These are phyloP conservation scores for Apiospora phragmitis DNA, from an alignment of 2,329 filamentous ascomycete genomes.

Conservation along the genomic window DNA sequence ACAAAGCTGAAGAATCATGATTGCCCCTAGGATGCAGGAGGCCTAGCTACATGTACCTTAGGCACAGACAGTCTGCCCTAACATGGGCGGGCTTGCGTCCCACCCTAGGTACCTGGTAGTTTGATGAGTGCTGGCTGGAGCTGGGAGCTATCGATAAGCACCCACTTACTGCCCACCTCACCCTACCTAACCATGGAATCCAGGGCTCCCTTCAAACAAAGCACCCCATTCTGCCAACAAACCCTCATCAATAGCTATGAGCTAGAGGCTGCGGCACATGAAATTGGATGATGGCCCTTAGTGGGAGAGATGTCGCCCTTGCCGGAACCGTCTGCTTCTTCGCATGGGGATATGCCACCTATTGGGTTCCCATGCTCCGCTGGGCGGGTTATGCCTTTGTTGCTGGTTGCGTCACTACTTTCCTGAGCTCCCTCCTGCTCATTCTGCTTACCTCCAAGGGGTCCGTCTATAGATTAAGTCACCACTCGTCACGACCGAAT, in stretches of 20 bases:
- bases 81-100: neutral
- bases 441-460: slow-evolving; percentile 63
- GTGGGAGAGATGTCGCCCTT: slow-evolving; percentile 70
- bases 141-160: slow-evolving; percentile 3
- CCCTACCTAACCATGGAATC: neutral
- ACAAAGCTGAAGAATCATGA: too few species aligned
- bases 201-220: slow-evolving; percentile 8
- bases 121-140: neutral
- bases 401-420: slow-evolving; percentile 61
- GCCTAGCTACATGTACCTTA: too few species aligned
- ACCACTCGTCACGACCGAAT: slow-evolving; percentile 42
- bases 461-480: slow-evolving; percentile 39
- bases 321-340: slow-evolving; percentile 72
- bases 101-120: too few species aligned
- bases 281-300: slow-evolving; percentile 63
- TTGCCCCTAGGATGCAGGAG: too few species aligned
- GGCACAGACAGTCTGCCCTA: neutral
- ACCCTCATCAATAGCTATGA: slow-evolving; percentile 31
- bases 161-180: neutral
- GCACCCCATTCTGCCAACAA: slow-evolving; percentile 8
- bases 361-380: slow-evolving; percentile 80
- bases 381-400: slow-evolving; percentile 85
- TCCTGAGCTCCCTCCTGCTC: slow-evolving; percentile 56
- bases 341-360: slow-evolving; percentile 83
- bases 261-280: slow-evolving; percentile 30